These are phyloP conservation scores for Colletotrichum eremochloae DNA, from an alignment of 2,329 filamentous ascomycete species.

Conservation along the genomic window DNA sequence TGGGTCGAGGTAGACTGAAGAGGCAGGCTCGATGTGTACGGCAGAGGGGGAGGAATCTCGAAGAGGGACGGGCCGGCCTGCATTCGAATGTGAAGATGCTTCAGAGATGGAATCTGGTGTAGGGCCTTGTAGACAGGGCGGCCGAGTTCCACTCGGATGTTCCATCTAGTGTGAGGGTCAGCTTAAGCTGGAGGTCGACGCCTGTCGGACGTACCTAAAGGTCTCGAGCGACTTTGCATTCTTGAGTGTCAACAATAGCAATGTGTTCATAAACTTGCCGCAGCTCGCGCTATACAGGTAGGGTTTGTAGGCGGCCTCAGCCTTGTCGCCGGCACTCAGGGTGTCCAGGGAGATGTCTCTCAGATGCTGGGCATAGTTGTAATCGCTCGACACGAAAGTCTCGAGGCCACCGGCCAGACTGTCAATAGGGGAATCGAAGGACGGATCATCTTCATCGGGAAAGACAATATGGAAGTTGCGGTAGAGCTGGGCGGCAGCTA, in stretches of 20 bases:
- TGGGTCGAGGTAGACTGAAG: constrained; percentile 40
- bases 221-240: constrained; percentile 67
- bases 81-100: constrained; percentile 69
- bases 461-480: constrained; percentile 72
- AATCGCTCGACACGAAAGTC: constrained; percentile 73
- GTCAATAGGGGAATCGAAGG: constrained; percentile 67
- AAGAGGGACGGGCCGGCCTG: constrained; percentile 70
- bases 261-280: constrained; percentile 74
- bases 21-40: constrained; percentile 47
- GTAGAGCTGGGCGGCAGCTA: constrained; percentile 71
- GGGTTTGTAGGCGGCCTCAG: constrained; percentile 65
- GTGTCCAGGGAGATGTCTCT: constrained; percentile 70
- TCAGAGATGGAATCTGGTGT: constrained; percentile 66
- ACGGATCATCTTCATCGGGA: constrained; percentile 68
- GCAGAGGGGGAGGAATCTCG: constrained; percentile 62
- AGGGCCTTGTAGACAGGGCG: constrained; percentile 69
- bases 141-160: constrained; percentile 73
- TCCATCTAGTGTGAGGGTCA: constrained; percentile 62
- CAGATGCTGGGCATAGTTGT: constrained; percentile 72
- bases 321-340: constrained; percentile 63
- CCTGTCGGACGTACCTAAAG: constrained; percentile 62
- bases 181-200: background rate
- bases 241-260: constrained; percentile 69
- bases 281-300: constrained; percentile 69
- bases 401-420: constrained; percentile 70